Evolutionary conservation across 306 rosid genomes (phyloP).

Genomic region (Vigna nakashimae): DNA sequence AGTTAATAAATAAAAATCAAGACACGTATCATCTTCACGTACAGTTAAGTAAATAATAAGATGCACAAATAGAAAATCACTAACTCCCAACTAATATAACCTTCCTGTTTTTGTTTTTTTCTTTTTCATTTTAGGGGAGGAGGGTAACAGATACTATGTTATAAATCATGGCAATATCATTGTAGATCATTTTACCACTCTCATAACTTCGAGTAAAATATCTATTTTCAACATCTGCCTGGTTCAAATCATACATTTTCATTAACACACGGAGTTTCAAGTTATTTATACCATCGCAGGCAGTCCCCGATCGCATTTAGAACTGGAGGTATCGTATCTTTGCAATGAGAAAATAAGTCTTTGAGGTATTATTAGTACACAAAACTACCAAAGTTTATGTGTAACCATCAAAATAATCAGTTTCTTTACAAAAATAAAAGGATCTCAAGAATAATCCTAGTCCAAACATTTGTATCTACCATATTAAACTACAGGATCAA

Average conservation of each 20-base stretch:
- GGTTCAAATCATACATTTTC: constrained; percentile 9
- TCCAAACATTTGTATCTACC: not conserved
- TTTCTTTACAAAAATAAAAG: not conserved
- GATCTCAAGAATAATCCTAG: not conserved
- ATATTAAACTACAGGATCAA: constrained; percentile 5
- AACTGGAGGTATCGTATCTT: not conserved
- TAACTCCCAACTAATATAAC: not conserved
- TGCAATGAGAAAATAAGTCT: not conserved
- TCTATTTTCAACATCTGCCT: not conserved
- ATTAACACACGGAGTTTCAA: not conserved
- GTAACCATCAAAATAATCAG: not conserved
- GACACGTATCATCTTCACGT: not conserved
- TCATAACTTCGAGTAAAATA: not conserved
- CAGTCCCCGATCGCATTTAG: not conserved
- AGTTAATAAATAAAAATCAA: not conserved
- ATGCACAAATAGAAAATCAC: not conserved
- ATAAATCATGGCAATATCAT: not conserved
- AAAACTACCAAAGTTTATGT: constrained; percentile 13
- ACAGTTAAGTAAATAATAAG: not conserved
- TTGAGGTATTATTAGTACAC: not conserved
- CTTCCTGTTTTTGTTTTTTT: not conserved
- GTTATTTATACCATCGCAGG: not conserved
- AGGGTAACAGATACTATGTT: not conserved
- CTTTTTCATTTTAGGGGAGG: not conserved
- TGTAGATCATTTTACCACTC: not conserved